These are phyloP conservation scores for Rhytidhysteron rufulum DNA, from an alignment of 2,329 filamentous ascomycete species.

Conservation along the genomic window DNA sequence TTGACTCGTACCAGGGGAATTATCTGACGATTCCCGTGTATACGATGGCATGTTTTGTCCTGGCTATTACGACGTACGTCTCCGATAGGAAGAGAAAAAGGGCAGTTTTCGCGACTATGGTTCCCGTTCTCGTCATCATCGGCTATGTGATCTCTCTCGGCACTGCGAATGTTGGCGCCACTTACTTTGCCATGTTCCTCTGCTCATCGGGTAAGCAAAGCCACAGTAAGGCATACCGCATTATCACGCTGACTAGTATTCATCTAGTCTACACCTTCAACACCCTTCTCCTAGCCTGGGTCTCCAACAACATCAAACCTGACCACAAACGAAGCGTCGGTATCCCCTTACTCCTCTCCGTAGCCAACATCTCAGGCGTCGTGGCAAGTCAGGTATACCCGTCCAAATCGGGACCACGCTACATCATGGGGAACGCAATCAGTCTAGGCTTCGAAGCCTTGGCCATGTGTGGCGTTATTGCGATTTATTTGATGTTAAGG, in stretches of 20 bases:
- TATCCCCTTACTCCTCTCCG: constrained; percentile 23
- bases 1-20: constrained; percentile 22
- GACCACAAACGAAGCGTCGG: constrained; percentile 30
- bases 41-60: constrained; percentile 19
- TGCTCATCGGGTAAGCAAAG: constrained; percentile 18
- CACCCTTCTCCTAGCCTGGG: constrained; percentile 23
- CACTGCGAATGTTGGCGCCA: constrained; percentile 21
- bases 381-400: constrained; percentile 30
- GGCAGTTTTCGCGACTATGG: constrained; percentile 24
- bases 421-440: constrained; percentile 23
- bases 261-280: constrained; percentile 23
- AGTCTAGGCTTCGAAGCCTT: too few relatives aligned
- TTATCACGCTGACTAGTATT: too few relatives aligned
- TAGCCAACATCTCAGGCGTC: constrained; percentile 27
- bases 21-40: constrained; percentile 38
- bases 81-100: constrained; percentile 32
- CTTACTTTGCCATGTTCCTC: constrained; percentile 37
- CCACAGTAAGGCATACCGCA: too few relatives aligned
- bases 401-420: constrained; percentile 19
- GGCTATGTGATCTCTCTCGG: constrained; percentile 33
- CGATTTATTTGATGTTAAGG: too few relatives aligned
- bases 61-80: constrained; percentile 17
- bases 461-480: too few relatives aligned
- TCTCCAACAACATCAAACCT: constrained; percentile 27
- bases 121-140: constrained; percentile 23